These are phyloP conservation scores for Pythium coloratum DNA, from an alignment of 352 stramenopile species.

Conservation along the genomic window DNA sequence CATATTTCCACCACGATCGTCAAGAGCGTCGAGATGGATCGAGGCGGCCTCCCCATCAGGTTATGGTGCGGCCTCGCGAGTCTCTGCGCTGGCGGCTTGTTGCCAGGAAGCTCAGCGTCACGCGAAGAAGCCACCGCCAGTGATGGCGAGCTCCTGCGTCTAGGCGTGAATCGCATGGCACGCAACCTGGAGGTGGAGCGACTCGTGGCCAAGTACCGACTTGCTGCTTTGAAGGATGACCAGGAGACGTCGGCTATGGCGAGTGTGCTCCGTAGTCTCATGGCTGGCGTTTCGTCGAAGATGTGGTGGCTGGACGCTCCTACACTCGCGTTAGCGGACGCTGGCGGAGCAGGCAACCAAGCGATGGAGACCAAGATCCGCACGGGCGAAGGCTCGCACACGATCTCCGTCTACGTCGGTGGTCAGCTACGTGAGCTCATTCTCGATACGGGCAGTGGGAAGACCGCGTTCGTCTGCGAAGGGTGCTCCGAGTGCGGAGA, in stretches of 20 bases:
- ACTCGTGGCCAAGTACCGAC: constrained; percentile 21
- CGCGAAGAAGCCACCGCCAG: constrained; percentile 1
- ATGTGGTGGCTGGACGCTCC: not conserved
- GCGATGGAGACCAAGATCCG: constrained; percentile 43
- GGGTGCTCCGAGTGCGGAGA: constrained; percentile 88
- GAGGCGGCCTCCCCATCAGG: not conserved
- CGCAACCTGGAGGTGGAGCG: constrained; percentile 17
- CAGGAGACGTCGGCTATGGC: constrained; percentile 1
- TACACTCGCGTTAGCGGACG: not conserved
- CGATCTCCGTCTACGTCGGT: constrained; percentile 62
- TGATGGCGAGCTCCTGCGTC: constrained; percentile 32
- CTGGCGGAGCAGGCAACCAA: constrained; percentile 7
- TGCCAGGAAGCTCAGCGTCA: not conserved
- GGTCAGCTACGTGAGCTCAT: constrained; percentile 87
- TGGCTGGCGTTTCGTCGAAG: not conserved
- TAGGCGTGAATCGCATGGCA: constrained; percentile 35
- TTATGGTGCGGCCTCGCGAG: not conserved
- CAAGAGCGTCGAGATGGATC: not conserved
- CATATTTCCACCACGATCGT: not conserved
- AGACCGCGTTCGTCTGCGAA: constrained; percentile 95
- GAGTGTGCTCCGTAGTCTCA: constrained; percentile 14
- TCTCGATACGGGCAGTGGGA: constrained; percentile 95
- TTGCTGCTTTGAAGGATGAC: not conserved
- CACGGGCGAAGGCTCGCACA: constrained; percentile 67
- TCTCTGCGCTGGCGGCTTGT: not conserved